Base-by-base conservation (phyloP, 345 rosid genomes). In the Populus tremula region DNA sequence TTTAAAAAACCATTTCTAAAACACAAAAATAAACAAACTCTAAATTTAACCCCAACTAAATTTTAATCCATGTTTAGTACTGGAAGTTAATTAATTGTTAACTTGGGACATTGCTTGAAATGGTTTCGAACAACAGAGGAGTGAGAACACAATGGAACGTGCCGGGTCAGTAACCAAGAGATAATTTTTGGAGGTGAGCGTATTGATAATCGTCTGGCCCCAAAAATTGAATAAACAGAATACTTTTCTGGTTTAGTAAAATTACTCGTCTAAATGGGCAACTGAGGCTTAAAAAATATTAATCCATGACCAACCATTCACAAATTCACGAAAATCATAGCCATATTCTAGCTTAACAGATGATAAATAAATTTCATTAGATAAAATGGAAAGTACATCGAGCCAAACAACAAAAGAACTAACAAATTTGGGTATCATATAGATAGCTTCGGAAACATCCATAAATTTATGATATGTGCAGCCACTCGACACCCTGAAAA, bases 401-500 rank as follows among this genome's bases (percentile, higher is more conserved):
- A n/a, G 70, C 33, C 75, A 9, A 49, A 31, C 21, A 67, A 18
- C 25, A 54, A 38, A 41, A 67, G 8, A 66, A 18, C 18, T n/a
- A 41, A 61, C 50, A 45, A 71, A 61, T 49, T 50, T 64, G 38
- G 70, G 56, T 38, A 23, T 64, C 71, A 25, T 27, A 43, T 62
- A 25, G 10, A 77, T 64, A 36, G 76, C 67, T 54, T 33, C n/a
- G 41, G 13, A 63, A 71, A 62, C 50, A 70, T 53, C 49, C 50
- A 45, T 31, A 33, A 49, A 35, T 1, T 11, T 17, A 65, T 53
- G 11, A 25, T 49, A 67, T 54, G 76, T 29, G 72, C 67, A 25
- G 76, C 77, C 43, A 47, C 11, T 78, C 21, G 50, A 38, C 71
- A 43, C 68, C 81, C 68, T 3, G 6, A 11, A 38, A 47, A 38